Evolutionary conservation across 1,139 yeast species (phyloP).

Genomic region (Eremothecium coryli): DNA sequence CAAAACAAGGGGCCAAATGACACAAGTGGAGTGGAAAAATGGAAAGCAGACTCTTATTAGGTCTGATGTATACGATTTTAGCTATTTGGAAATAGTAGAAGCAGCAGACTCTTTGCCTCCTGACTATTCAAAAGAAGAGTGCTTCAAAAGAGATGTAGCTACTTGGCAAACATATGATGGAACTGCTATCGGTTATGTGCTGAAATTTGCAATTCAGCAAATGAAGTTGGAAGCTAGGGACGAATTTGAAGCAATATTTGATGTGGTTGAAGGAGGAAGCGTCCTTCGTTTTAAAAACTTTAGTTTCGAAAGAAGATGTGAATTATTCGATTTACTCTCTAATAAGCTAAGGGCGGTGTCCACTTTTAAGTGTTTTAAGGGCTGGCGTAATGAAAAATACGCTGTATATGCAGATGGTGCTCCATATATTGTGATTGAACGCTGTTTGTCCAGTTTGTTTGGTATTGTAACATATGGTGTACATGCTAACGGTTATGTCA

Average conservation of each 20-base stretch:
- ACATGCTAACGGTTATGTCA: constrained; percentile 72
- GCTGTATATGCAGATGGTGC: constrained; percentile 51
- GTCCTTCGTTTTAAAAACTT: constrained; percentile 14
- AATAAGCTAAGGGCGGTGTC: constrained; percentile 14
- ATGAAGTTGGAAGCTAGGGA: constrained; percentile 13
- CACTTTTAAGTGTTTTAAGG: constrained; percentile 35
- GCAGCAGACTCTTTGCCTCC: constrained; percentile 26
- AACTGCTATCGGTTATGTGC: constrained; percentile 23
- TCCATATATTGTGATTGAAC: constrained; percentile 64
- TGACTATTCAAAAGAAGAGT: constrained; percentile 13
- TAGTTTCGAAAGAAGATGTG: constrained; percentile 20
- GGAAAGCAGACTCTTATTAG: constrained; percentile 20
- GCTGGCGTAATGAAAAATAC: constrained; percentile 87
- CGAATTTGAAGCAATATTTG: constrained; percentile 13
- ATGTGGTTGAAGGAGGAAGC: constrained; percentile 8
- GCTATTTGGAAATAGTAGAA: constrained; percentile 22
- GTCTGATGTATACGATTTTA: constrained; percentile 15
- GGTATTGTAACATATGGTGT: constrained; percentile 89
- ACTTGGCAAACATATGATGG: constrained; percentile 20
- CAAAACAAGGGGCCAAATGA: constrained; percentile 14
- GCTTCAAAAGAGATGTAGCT: constrained; percentile 21
- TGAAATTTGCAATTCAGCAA: constrained; percentile 18
- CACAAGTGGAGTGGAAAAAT: constrained; percentile 14
- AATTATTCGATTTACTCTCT: constrained; percentile 19
- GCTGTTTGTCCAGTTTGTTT: constrained; percentile 69